Conservation (phyloP, 805 yeast genomes). For the Ogataea trehalophila region DNA sequence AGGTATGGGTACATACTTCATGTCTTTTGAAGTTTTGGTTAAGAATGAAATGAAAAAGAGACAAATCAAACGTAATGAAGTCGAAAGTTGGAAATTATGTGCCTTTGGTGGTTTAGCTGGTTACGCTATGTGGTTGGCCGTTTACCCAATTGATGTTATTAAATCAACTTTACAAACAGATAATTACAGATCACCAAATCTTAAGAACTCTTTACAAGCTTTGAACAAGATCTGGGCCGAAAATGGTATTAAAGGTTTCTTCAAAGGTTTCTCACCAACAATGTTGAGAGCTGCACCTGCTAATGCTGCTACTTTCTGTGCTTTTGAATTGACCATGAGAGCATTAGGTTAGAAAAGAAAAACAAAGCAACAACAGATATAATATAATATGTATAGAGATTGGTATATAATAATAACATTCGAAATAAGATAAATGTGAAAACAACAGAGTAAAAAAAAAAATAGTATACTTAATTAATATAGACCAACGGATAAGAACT, state of each 20-base stretch:
- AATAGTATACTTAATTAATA: slow-evolving; percentile 5
- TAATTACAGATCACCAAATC: slow-evolving; percentile 53
- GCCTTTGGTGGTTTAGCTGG: slow-evolving; percentile 89
- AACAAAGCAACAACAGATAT: no score
- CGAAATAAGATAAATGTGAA: background rate
- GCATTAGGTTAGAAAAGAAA: slow-evolving; percentile 29
- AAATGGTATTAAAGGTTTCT: slow-evolving; percentile 74
- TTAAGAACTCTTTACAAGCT: slow-evolving; percentile 56
- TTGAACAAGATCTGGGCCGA: slow-evolving; percentile 45
- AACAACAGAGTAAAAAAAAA: background rate
- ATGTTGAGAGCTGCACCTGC: slow-evolving; percentile 97
- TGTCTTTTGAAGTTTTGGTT: slow-evolving; percentile 86
- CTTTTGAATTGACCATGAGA: slow-evolving; percentile 88
- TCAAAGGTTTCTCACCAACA: slow-evolving; percentile 89
- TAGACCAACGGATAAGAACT: slow-evolving; percentile 21
- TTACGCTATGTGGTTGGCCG: slow-evolving; percentile 76
- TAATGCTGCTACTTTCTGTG: slow-evolving; percentile 93
- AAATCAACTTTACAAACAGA: slow-evolving; percentile 87
- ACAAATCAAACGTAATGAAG: slow-evolving; percentile 53
- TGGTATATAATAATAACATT: background rate
- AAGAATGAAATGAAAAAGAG: slow-evolving; percentile 52
- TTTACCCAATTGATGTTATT: slow-evolving; percentile 87
- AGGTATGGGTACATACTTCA: slow-evolving; percentile 85
- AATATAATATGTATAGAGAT: background rate
- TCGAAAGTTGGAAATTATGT: slow-evolving; percentile 86